Conservation (phyloP, 768 basidiomycete genomes). For the Russula vinacea region DNA sequence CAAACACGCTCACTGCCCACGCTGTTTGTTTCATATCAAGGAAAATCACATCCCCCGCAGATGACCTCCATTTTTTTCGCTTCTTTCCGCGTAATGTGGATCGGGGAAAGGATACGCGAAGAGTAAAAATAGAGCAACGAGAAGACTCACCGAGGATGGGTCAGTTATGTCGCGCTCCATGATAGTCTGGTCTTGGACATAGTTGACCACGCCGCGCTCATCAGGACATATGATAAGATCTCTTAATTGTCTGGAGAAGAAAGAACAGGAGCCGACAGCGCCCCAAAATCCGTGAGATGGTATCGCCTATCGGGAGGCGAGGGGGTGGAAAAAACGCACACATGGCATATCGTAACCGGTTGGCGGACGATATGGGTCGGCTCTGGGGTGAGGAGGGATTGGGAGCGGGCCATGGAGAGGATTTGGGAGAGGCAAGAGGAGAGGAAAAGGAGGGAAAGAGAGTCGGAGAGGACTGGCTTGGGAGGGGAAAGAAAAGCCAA, state of each 20-base stretch:
- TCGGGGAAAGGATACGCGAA: too few relatives aligned
- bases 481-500: not conserved
- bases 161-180: slow-evolving; percentile 57
- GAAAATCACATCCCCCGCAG: too few relatives aligned
- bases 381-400: slow-evolving; percentile 44
- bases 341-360: slow-evolving; percentile 56
- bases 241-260: slow-evolving; percentile 58
- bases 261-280: slow-evolving; percentile 13
- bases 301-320: not conserved
- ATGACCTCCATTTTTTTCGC: not conserved
- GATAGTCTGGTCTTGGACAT: slow-evolving; percentile 51
- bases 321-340: slow-evolving; percentile 40
- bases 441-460: not conserved
- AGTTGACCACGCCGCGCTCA: slow-evolving; percentile 61
- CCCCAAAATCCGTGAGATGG: slow-evolving; percentile 6
- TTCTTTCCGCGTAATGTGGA: not conserved
- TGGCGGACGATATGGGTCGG: slow-evolving; percentile 46
- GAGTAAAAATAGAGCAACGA: not conserved
- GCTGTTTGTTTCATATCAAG: not conserved
- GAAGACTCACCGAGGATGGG: slow-evolving; percentile 45
- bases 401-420: slow-evolving; percentile 47
- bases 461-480: not conserved
- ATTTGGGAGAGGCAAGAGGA: not conserved
- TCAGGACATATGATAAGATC: slow-evolving; percentile 76
- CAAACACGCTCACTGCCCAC: not conserved